Evolutionary conservation across 306 rosid genomes (phyloP).

Genomic region (Albizia julibrissin): DNA sequence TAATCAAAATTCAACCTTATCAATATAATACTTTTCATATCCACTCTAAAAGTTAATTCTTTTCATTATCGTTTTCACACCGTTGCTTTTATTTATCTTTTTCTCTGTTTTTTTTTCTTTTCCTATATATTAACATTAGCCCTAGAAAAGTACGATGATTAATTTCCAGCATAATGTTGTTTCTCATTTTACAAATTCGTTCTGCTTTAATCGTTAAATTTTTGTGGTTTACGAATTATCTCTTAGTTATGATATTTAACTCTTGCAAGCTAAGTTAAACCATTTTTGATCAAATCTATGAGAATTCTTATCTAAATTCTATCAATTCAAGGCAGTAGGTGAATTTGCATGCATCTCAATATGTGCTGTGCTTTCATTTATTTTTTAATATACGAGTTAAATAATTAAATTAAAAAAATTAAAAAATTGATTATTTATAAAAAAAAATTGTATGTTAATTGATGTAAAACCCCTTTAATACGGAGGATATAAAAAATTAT

Average conservation of each 20-base stretch:
- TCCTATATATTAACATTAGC: not conserved
- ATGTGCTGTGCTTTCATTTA: too few species aligned
- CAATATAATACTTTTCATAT: constrained; percentile 11
- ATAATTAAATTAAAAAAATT: too few species aligned
- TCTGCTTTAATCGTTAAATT: not conserved
- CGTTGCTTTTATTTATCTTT: not conserved
- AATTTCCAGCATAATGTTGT: not conserved
- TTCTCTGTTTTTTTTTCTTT: too few species aligned
- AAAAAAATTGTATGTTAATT: too few species aligned
- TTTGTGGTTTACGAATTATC: not conserved
- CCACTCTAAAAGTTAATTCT: not conserved
- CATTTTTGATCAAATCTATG: too few species aligned
- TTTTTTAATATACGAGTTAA: too few species aligned
- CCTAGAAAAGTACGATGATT: not conserved
- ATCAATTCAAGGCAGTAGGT: too few species aligned
- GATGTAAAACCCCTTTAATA: too few species aligned
- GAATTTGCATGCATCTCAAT: not conserved
- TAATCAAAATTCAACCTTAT: constrained; percentile 24
- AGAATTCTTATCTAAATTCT: too few species aligned
- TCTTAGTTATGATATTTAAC: not conserved
- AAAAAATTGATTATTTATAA: too few species aligned
- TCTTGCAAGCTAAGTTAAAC: not conserved
- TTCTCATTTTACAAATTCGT: not conserved
- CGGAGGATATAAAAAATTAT: too few species aligned
- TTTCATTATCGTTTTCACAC: not conserved